Evolutionary conservation across 257 asterid species (phyloP).

Genomic region (Anisodus acutangulus): DNA sequence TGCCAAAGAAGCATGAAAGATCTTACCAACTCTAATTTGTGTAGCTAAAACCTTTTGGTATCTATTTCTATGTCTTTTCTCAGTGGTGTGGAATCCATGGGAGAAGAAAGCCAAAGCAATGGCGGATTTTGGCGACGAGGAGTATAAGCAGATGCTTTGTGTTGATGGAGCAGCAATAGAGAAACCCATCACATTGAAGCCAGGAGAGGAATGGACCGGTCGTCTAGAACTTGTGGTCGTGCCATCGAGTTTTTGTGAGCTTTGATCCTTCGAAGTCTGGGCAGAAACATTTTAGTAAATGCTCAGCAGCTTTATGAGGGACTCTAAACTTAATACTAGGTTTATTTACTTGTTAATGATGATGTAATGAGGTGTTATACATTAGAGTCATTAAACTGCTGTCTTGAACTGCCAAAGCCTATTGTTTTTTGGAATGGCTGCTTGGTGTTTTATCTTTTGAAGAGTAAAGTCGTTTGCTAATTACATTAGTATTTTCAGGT

Average conservation of each 20-base stretch:
- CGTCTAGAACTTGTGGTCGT: conserved; percentile 70
- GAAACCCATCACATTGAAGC: conserved; percentile 69
- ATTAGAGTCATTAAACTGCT: not conserved
- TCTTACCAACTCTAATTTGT: not conserved
- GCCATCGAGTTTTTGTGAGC: conserved; percentile 78
- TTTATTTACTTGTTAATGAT: conserved; percentile 14
- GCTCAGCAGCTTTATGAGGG: not conserved
- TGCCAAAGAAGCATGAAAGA: not conserved
- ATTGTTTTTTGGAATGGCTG: conserved; percentile 24
- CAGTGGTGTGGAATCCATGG: conserved; percentile 99
- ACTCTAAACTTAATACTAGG: not conserved
- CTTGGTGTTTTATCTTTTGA: conserved; percentile 19
- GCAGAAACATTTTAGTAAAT: not conserved
- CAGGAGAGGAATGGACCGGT: conserved; percentile 92
- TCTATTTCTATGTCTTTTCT: not conserved
- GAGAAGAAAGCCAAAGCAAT: conserved; percentile 85
- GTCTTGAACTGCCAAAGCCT: conserved; percentile 27
- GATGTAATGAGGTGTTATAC: conserved; percentile 1
- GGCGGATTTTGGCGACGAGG: conserved; percentile 86
- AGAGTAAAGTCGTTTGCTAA: not conserved
- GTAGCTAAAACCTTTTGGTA: conserved; percentile 9
- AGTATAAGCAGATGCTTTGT: conserved; percentile 86
- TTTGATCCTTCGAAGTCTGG: conserved; percentile 39
- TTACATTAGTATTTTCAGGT: not conserved
- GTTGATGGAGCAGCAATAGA: conserved; percentile 82